Percentiles rank a stretch among this genome's conserved stretches.
These are phyloP conservation scores for Mycena latifolia DNA, from an alignment of 768 basidiomycete species.

Conservation along the genomic window DNA sequence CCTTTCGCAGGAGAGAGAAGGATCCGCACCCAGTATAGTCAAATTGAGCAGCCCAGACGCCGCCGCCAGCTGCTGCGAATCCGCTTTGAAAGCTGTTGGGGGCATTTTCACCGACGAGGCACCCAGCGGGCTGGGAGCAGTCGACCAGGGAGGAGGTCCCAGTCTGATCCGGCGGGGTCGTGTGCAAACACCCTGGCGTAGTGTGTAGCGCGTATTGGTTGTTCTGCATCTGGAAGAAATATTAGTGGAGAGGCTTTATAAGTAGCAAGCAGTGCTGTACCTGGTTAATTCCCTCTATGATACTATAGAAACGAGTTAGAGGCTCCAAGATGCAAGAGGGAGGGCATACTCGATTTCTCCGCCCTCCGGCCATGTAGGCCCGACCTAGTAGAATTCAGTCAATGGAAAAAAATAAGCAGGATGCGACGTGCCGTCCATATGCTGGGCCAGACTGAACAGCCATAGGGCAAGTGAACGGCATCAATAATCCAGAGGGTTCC, in stretches of 20 bases:
- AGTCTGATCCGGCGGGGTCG: constrained; percentile 55
- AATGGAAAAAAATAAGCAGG: background rate
- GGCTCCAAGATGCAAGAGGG: background rate
- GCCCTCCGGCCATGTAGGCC: constrained; percentile 55
- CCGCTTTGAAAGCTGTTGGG: constrained; percentile 73
- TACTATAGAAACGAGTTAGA: constrained; percentile 48
- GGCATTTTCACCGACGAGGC: constrained; percentile 70
- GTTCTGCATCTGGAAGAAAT: constrained; percentile 36
- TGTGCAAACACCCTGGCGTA: constrained; percentile 51
- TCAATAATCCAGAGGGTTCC: constrained; percentile 61
- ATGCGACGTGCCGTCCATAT: constrained; percentile 58
- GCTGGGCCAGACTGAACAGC: constrained; percentile 65
- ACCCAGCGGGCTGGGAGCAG: constrained; percentile 74
- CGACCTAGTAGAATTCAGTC: constrained; percentile 35
- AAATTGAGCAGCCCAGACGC: constrained; percentile 82
- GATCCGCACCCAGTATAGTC: constrained; percentile 54
- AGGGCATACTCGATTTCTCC: constrained; percentile 62
- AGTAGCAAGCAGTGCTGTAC: constrained; percentile 40
- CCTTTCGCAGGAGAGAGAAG: background rate
- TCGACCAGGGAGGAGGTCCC: constrained; percentile 66
- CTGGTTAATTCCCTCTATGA: constrained; percentile 87
- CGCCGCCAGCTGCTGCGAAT: constrained; percentile 79
- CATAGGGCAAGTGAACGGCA: constrained; percentile 61
- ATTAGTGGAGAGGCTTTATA: background rate
- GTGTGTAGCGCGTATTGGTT: constrained; percentile 91